Evolutionary conservation across 2,329 filamentous ascomycete species (phyloP), one percentile per base, ranked within the genome.

Genomic region (Daldinia sp.): DNA sequence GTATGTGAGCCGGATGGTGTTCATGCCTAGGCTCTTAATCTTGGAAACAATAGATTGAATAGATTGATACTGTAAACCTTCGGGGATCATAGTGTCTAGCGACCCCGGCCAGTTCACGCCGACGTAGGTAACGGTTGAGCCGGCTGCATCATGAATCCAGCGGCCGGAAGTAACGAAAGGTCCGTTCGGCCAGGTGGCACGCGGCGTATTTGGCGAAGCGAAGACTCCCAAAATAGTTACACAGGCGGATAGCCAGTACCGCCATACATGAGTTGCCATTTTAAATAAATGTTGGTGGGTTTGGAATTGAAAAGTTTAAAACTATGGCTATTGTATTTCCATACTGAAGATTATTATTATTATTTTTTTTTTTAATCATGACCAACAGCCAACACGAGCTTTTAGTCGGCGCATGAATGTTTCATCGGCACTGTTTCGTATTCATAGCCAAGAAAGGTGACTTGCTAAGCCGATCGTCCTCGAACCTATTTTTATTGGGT

Each of bases 21-120:
- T 91, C 82, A 91, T 87, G n/a, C 88, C 88, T 1, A 90, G 73
- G 63, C 82, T 82, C 71, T 88, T 89, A 71, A 90, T 83, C 75
- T 84, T 84, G 0, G 82, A 78, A 0, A 89, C 84, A 30, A 90
- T 87, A 2, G 78, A 79, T 39, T 82, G 80, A 46, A 90, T 81
- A 0, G 88, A 89, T 37, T 85, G 84, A 76, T 89, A 89, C 74
- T 90, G 88, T 0, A 90, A 82, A 2, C 89, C 89, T 72, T 91
- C 88, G 0, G 88, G 88, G 0, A 90, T 81, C 88, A 90, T 90
- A 9, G 85, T 82, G 37, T 89, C 87, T 35, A 83, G 84, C 3
- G 86, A 84, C 0, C 87, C 88, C 0, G 88, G 87, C 88, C 88
- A 90, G 73, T 90, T 90, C 12, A 83, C 85, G 1, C 88, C 88